A percentile compares a stretch with the other conserved stretches of the same genome.
Conservation (phyloP, 306 rosid species). For the Chamaecrista fasciculata region DNA sequence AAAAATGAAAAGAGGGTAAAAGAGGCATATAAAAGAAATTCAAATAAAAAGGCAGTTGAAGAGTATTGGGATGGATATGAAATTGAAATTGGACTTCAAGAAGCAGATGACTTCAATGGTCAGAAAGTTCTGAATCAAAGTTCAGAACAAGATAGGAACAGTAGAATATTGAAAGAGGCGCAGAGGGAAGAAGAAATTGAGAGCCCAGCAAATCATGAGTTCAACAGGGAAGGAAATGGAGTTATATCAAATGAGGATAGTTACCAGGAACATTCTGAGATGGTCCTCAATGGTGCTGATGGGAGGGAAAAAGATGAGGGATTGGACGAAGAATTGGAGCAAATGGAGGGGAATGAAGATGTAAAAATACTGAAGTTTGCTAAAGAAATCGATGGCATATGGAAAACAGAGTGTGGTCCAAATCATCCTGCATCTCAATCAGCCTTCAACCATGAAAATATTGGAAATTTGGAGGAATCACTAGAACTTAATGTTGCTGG, state of each 20-base stretch:
- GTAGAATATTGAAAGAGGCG: slow-evolving; percentile 20
- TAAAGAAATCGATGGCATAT: slow-evolving; percentile 25
- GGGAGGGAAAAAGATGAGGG: slow-evolving; percentile 22
- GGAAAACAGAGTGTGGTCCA: slow-evolving; percentile 26
- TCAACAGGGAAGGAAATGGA: slow-evolving; percentile 28
- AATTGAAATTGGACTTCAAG: slow-evolving; percentile 25
- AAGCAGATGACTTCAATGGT: slow-evolving; percentile 4
- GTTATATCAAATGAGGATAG: slow-evolving; percentile 27
- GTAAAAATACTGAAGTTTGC: slow-evolving; percentile 27
- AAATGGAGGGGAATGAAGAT: slow-evolving; percentile 21
- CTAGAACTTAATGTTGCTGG: slow-evolving; percentile 23
- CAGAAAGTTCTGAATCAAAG: slow-evolving; percentile 22
- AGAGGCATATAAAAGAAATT: slow-evolving; percentile 17
- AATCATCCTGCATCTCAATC: slow-evolving; percentile 24
- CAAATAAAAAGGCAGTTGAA: slow-evolving; percentile 20
- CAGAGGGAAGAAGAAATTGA: slow-evolving; percentile 30
- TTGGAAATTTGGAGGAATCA: slow-evolving; percentile 19
- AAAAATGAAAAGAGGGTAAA: slow-evolving; percentile 22
- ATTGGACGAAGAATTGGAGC: slow-evolving; percentile 23
- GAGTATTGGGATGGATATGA: slow-evolving; percentile 34
- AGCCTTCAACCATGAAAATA: slow-evolving; percentile 23
- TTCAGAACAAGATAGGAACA: slow-evolving; percentile 26
- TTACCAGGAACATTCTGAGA: slow-evolving; percentile 26
- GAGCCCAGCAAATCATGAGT: slow-evolving; percentile 22
- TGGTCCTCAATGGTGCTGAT: slow-evolving; percentile 24